These are phyloP conservation scores for Penstemon davidsonii DNA, from an alignment of 257 asterid species.

Conservation along the genomic window DNA sequence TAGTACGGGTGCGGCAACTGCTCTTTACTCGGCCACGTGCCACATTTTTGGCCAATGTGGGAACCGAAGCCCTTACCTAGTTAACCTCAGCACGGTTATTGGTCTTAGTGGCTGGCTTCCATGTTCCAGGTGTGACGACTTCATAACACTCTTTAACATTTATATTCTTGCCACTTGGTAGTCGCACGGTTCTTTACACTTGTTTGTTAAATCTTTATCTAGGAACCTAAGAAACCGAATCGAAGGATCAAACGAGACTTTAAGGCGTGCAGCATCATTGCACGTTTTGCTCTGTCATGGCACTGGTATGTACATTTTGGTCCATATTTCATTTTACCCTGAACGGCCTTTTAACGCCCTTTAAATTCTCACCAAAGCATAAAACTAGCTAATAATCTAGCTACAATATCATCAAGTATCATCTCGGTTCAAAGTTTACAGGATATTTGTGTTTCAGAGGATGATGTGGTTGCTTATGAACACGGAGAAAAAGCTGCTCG, in stretches of 20 bases:
- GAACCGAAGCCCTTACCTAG: slow-evolving; percentile 51
- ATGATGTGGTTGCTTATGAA: slow-evolving; percentile 71
- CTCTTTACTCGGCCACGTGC: slow-evolving; percentile 78
- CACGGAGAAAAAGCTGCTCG: slow-evolving; percentile 71
- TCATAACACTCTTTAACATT: slow-evolving; percentile 7
- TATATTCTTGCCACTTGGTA: slow-evolving; percentile 17
- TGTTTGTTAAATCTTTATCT: slow-evolving; percentile 24
- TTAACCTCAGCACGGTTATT: slow-evolving; percentile 51
- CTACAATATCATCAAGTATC: not conserved
- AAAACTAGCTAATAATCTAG: not conserved
- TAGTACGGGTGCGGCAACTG: slow-evolving; percentile 89
- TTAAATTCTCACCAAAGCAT: too few relatives aligned
- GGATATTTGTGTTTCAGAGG: slow-evolving; percentile 53
- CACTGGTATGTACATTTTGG: slow-evolving; percentile 45
- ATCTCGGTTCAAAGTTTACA: not conserved
- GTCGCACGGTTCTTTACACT: slow-evolving; percentile 23
- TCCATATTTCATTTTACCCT: not conserved
- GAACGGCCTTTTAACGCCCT: not conserved
- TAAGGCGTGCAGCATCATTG: slow-evolving; percentile 66
- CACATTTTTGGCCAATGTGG: slow-evolving; percentile 54
- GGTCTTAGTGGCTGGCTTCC: slow-evolving; percentile 94
- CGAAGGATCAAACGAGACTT: slow-evolving; percentile 51
- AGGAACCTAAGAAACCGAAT: slow-evolving; percentile 61
- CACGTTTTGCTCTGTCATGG: slow-evolving; percentile 86
- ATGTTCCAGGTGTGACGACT: slow-evolving; percentile 51